Evolutionary conservation across 106 monocot genomes (phyloP).

Genomic region (Apostasia ramifera): DNA sequence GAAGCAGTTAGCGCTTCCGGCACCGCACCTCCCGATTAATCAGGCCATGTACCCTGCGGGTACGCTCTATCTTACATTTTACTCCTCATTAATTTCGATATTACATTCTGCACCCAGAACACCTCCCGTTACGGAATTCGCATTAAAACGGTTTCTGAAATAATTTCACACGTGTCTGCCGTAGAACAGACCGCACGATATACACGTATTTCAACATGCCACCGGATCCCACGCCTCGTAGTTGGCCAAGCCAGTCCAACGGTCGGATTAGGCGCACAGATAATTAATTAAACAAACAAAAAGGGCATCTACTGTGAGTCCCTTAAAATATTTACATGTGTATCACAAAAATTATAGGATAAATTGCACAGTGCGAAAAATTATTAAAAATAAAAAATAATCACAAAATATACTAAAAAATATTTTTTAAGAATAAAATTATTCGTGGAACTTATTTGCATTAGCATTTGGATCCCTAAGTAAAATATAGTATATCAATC

Average conservation of each 20-base stretch:
- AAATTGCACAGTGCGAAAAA: too few species aligned
- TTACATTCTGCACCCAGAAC: neutral
- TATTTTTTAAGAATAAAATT: too few species aligned
- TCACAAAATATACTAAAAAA: too few species aligned
- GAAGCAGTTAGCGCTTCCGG: neutral
- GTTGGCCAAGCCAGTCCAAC: neutral
- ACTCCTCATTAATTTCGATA: slow-evolving; percentile 5
- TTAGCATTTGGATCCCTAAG: too few species aligned
- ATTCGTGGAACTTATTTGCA: too few species aligned
- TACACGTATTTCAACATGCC: neutral
- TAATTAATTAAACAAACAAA: too few species aligned
- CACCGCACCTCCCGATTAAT: neutral
- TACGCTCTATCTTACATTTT: neutral
- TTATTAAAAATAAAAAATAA: too few species aligned
- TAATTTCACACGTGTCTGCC: neutral
- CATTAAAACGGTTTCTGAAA: neutral
- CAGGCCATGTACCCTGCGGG: slow-evolving; percentile 9
- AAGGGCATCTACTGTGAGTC: too few species aligned
- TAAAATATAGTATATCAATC: too few species aligned
- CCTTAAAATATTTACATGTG: too few species aligned
- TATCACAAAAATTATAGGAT: too few species aligned
- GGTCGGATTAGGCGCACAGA: too few species aligned
- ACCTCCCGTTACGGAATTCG: neutral
- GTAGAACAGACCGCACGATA: neutral
- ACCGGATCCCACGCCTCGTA: neutral